Base-by-base conservation (phyloP, 225 moss, liverwort and hornwort species). In the Pseudisothecium myosuroides region DNA sequence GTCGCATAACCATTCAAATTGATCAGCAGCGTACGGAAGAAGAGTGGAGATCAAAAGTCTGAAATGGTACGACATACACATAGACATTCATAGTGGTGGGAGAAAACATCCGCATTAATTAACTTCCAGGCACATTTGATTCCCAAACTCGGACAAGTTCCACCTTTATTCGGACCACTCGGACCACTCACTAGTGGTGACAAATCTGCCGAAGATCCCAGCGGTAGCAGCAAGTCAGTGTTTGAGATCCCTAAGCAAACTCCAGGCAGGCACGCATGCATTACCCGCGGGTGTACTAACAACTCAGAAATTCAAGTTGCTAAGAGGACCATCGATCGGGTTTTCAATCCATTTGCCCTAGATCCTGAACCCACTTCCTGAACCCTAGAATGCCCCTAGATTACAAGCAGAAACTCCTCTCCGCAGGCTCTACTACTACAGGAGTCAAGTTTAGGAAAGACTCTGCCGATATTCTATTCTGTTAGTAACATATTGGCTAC, bases 401-500 rank as follows among this genome's bases (percentile, higher is more conserved):
- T 52, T 68, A 41, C 92, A 87, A 95, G 96, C 80, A 91, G 92
- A 66, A 95, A 91, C 63, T 82, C 93, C 67, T 78, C 88, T 89
- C 94, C 91, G 34, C 88, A 64, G 86, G 84, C 87, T 81, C 90
- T 96, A 62, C 83, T 88, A 65, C 89, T 96, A 84, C 80, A 90
- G 59, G 91, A 93, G 89, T 65, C 91, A 71, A 91, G 91, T 37
- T 91, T 94, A 67, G 96, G 94, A 85, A 93, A 93, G 76, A 93
- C 93, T 61, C 88, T 96, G 56, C 93, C 94, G 62, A 90, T 96
- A 88, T 87, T 94, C 71, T 96, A 86, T 82, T 88, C 94, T 74
- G 87, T 94, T 80, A 81, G 71, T 59, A 92, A 95, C 76, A 86
- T 61, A 56, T 93, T 90, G 87, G 87, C 91, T 34, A 75, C 88